phyloP scores from a whole-genome alignment of 805 yeast genomes.

The Cyberlindnera galapagoensis region DNA sequence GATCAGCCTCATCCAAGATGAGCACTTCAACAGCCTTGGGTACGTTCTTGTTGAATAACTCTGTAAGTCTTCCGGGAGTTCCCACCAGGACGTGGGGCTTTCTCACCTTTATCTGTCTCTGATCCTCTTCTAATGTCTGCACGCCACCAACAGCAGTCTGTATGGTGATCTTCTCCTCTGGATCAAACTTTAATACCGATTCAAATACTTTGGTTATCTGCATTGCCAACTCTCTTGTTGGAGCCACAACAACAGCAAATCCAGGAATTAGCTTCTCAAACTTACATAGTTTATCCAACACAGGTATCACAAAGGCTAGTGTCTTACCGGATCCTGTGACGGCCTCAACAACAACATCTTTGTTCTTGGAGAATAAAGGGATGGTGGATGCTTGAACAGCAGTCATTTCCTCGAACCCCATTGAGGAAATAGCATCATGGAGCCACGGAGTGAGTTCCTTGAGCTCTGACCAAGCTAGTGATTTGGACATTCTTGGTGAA shows the following conservation, averaged over 20 bases:
- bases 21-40: slow-evolving; percentile 63
- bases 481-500: slow-evolving; percentile 23
- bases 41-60: slow-evolving; percentile 58
- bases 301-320: slow-evolving; percentile 80
- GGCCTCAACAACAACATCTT: slow-evolving; percentile 95
- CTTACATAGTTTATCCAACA: slow-evolving; percentile 55
- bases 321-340: slow-evolving; percentile 99
- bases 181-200: slow-evolving; percentile 49
- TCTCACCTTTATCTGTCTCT: slow-evolving; percentile 44
- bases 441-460: slow-evolving; percentile 64
- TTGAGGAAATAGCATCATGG: slow-evolving; percentile 54
- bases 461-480: slow-evolving; percentile 59
- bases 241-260: slow-evolving; percentile 63
- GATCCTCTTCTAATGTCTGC: slow-evolving; percentile 62
- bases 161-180: slow-evolving; percentile 41
- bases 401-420: slow-evolving; percentile 81
- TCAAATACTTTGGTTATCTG: slow-evolving; percentile 68
- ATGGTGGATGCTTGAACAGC: slow-evolving; percentile 96
- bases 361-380: slow-evolving; percentile 75
- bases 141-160: slow-evolving; percentile 64
- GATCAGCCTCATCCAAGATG: slow-evolving; percentile 90
- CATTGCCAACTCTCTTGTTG: slow-evolving; percentile 59
- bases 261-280: slow-evolving; percentile 43
- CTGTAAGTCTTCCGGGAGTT: slow-evolving; percentile 86
- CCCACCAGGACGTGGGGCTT: slow-evolving; percentile 78